Evolutionary conservation across 805 yeast species (phyloP), one percentile per base, ranked within the genome.

Genomic region (Ogataea methylovora): DNA sequence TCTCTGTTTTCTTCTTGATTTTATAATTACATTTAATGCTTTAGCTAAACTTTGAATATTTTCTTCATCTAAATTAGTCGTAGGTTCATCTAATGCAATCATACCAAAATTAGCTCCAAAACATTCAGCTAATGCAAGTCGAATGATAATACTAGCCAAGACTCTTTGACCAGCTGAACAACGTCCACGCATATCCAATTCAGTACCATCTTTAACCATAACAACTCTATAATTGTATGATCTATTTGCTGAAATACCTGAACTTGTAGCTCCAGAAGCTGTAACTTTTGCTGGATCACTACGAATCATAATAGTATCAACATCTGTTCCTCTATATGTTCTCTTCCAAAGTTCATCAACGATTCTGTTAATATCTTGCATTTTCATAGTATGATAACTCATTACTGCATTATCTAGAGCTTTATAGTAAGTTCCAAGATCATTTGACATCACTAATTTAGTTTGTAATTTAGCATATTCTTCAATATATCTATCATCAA

Each of bases 101-200:
- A 92, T 83, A 32, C 98, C 98, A 63, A 96, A 90, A 51, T 84
- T 85, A 2, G 79, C 70, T 7, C 98, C 97, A 63, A 92, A 90
- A 49, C 97, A 85, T 57, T 92, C 97, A 1, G 97, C 92, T 31
- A 92, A 63, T 0, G 97, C 96, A 36, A 92, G 61, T 36, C 99
- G 68, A 37, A 92, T 90, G 22, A 92, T 77, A 31, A 92, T 88
- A 26, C 94, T 81, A 0, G 97, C 96, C 30, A 92, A 60, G 4
- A 92, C 97, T 49, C 87, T 85, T 57, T 92, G 99, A 0, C 99
- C 99, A 0, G 98, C 97, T 2, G 96, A 85, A 55, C 99, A 92
- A 38, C 98, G 64, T 0, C 98, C 99, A 41, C 99, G 72, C 99
- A 92, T 92, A 52, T 92, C 99, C 31, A 92, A 63, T 55, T 92